phyloP scores from a whole-genome alignment of 2,329 filamentous ascomycete genomes.

The Xylaria polymorpha region DNA sequence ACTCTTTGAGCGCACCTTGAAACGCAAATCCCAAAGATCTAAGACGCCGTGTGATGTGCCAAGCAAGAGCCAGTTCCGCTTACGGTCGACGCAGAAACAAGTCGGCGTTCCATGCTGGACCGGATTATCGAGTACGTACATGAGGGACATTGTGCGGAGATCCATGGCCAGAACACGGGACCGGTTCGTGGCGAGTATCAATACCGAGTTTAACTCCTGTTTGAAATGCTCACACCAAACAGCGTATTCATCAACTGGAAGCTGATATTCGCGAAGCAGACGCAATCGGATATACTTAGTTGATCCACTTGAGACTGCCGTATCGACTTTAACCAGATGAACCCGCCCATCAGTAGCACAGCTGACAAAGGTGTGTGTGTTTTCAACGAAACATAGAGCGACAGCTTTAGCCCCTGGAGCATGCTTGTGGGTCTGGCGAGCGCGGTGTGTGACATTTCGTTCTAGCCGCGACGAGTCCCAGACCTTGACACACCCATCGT shows the following conservation, averaged over 20 bases:
- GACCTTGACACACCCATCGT: conserved; percentile 89
- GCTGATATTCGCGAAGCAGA: conserved; percentile 81
- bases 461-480: conserved; percentile 94
- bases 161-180: conserved; percentile 88
- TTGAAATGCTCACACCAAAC: conserved; percentile 95
- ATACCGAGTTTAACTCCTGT: conserved; percentile 80
- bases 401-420: conserved; percentile 77
- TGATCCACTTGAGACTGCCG: conserved; percentile 58
- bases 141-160: conserved; percentile 82
- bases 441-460: conserved; percentile 88
- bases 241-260: conserved; percentile 78
- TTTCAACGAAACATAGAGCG: conserved; percentile 89
- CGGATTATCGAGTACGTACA: conserved; percentile 86
- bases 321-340: conserved; percentile 85
- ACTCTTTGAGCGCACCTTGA: conserved; percentile 84
- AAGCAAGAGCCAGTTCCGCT: conserved; percentile 88
- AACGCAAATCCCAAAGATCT: conserved; percentile 96
- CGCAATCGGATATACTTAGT: conserved; percentile 82
- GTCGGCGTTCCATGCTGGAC: conserved; percentile 92
- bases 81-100: conserved; percentile 88
- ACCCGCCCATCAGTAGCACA: conserved; percentile 91
- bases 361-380: conserved; percentile 92
- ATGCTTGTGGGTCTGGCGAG: conserved; percentile 86
- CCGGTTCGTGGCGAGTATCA: conserved; percentile 86
- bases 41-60: conserved; percentile 94